Conservation (phyloP, 2,329 filamentous ascomycete genomes). For the Alternaria arborescens region DNA sequence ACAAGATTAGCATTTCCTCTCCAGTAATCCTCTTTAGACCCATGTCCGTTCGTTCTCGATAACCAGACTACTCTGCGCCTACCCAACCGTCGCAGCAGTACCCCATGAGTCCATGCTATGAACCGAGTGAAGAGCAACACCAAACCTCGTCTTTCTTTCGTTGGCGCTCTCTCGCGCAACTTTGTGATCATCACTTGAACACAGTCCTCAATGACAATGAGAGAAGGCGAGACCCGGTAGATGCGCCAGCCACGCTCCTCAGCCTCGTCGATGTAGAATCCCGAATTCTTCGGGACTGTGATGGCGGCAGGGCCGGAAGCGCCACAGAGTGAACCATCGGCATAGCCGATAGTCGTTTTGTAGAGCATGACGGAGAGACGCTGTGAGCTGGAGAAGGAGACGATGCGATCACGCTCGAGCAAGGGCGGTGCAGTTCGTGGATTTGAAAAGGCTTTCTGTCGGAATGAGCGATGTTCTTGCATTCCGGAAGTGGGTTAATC, state of each 20-base stretch:
- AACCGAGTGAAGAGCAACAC: background rate
- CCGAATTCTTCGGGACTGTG: background rate
- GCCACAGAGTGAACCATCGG: background rate
- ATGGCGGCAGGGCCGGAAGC: background rate
- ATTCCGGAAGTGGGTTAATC: too few species aligned
- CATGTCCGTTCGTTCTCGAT: background rate
- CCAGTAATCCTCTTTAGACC: background rate
- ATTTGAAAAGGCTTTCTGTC: too few species aligned
- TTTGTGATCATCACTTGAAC: background rate
- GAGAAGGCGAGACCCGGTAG: background rate
- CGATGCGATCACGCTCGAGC: background rate
- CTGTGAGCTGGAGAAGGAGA: background rate
- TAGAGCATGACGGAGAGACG: background rate
- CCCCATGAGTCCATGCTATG: background rate
- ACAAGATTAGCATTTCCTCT: background rate
- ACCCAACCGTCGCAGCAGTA: background rate
- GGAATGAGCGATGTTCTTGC: too few species aligned
- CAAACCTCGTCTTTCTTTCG: background rate
- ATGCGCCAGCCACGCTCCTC: background rate
- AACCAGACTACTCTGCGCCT: background rate
- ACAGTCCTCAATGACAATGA: conserved; percentile 1
- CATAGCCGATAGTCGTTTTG: background rate
- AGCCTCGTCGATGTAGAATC: background rate
- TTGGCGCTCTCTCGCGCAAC: background rate
- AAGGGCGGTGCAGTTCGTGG: background rate